Conservation (phyloP, 371 early-diverging fungal genomes). For the Mortierella sp. region DNA sequence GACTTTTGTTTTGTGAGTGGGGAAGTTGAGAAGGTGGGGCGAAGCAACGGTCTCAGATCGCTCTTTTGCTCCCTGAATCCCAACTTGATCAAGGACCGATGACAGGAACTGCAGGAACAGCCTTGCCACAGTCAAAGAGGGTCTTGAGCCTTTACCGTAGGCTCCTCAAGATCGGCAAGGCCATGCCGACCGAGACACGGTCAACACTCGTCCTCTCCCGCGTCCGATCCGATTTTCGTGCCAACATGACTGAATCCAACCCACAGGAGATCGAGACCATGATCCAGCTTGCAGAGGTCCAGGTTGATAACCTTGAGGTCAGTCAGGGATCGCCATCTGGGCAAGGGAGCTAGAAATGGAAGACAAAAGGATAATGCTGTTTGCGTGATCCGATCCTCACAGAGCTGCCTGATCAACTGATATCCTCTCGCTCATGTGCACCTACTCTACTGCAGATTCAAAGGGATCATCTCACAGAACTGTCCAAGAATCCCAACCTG, state of each 20-base stretch:
- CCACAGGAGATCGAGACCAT: slow-evolving; percentile 35
- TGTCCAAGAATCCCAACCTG: slow-evolving; percentile 50
- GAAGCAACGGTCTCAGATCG: no score
- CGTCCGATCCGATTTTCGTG: slow-evolving; percentile 42
- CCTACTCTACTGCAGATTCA: no score
- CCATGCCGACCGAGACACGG: slow-evolving; percentile 51
- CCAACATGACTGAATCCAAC: slow-evolving; percentile 32
- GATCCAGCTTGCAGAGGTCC: slow-evolving; percentile 51
- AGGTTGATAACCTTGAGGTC: slow-evolving; percentile 48
- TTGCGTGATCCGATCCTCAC: no score
- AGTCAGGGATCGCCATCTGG: no score
- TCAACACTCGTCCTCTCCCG: slow-evolving; percentile 41
- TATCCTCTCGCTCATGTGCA: no score
- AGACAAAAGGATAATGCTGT: no score
- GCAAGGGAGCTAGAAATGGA: no score
- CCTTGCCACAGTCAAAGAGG: slow-evolving; percentile 18
- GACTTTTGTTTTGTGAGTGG: background rate
- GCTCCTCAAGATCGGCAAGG: slow-evolving; percentile 46
- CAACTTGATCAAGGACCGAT: slow-evolving; percentile 2
- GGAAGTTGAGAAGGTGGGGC: no score
- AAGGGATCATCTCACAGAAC: slow-evolving; percentile 45
- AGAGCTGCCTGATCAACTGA: no score
- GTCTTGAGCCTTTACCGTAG: slow-evolving; percentile 31
- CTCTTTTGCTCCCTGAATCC: background rate
- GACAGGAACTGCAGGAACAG: slow-evolving; percentile 13